Base-by-base conservation (phyloP, 2,329 filamentous ascomycete genomes). In the Xylariales sp. region DNA sequence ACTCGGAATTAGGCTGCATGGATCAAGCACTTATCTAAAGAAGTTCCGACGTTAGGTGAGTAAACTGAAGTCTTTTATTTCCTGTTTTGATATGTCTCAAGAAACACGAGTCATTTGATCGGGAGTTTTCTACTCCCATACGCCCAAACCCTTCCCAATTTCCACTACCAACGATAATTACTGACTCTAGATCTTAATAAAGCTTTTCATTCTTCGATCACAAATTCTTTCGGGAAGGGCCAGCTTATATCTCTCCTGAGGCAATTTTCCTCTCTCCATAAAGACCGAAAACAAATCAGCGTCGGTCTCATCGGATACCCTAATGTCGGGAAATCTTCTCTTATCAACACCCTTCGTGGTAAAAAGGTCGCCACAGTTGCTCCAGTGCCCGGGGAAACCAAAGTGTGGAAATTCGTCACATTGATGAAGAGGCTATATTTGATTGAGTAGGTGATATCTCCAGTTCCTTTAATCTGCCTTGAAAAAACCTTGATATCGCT, bases 391-490 rank as follows among this genome's bases (percentile, higher is more conserved):
- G 96, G 94, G 14, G 94, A 97, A 34, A 98, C 95, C 41, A 98
- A 97, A 81, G 92, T 97, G 36, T 98, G 96, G 95, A 95, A 97
- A 79, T 97, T 97, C 77, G 93, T 97, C 73, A 97, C 94, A 2
- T 81, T 98, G 67, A 97, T 97, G 92, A 97, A 94, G 83, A 87
- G 93, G 62, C 97, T 97, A 49, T 86, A 95, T 80, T 87, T 99
- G 62, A 98, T 99, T 74, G 96, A 99, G 64, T 63, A 30, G 0
- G 64, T 56, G 6, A n/a, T 18, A 18, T 18, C 5, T 2, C 45
- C 23, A 3, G 5, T 18, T 18, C n/a, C n/a, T 46, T 34, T 8
- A 34, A 34, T 34, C 45, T 8, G 45, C 16, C 16, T 23, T 5
- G 16, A 8, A 46, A 46, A 8, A 18, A 23, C n/a, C 7, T 6